phyloP scores from a whole-genome alignment of 345 rosid genomes.

The Brassica incana region DNA sequence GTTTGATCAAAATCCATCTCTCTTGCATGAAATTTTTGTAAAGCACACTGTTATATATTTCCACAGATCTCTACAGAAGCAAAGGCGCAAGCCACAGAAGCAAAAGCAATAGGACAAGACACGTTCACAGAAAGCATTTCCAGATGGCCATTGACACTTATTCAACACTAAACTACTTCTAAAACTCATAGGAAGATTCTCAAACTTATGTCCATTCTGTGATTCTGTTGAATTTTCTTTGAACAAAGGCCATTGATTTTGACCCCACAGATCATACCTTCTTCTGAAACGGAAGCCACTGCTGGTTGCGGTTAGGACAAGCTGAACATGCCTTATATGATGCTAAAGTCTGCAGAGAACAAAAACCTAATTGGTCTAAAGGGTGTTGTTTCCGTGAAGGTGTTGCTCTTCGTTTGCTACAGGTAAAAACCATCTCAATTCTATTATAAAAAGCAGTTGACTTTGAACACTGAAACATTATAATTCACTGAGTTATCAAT shows the following conservation, averaged over 20 bases:
- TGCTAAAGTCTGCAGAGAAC: constrained; percentile 69
- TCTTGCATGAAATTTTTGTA: too few species aligned
- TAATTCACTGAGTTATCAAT: too few species aligned
- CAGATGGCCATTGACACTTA: constrained; percentile 64
- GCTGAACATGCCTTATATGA: constrained; percentile 74
- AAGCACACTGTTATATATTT: too few species aligned
- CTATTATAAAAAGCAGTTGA: too few species aligned
- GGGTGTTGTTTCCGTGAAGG: constrained; percentile 89
- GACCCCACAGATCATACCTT: constrained; percentile 72
- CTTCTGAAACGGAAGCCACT: constrained; percentile 82
- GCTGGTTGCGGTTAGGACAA: constrained; percentile 73
- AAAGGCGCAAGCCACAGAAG: constrained; percentile 76
- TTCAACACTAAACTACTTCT: constrained; percentile 8
- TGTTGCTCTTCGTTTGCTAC: constrained; percentile 52
- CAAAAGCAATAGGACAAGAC: constrained; percentile 86
- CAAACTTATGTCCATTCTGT: not conserved
- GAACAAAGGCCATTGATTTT: constrained; percentile 73
- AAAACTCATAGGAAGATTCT: not conserved
- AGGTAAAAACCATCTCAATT: too few species aligned
- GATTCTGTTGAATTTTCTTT: constrained; percentile 11
- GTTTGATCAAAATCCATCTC: too few species aligned
- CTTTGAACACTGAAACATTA: too few species aligned
- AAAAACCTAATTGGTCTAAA: constrained; percentile 80
- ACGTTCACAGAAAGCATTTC: constrained; percentile 65
- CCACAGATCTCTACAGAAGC: constrained; percentile 62